phyloP scores from a whole-genome alignment of 441 rosid species.

The Capsella rubella region DNA sequence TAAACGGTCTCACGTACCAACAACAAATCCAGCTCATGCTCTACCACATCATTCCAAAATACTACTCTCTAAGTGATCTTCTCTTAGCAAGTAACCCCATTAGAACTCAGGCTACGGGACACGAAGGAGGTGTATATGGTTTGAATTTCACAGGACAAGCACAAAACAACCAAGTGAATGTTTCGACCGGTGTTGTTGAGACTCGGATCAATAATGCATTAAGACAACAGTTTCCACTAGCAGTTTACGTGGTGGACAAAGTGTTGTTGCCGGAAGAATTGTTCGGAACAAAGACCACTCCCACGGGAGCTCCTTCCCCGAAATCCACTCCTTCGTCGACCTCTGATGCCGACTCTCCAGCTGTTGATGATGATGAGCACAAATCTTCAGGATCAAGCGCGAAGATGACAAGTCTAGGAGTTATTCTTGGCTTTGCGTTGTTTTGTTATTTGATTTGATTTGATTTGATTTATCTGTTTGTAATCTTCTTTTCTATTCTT shows the following conservation, averaged over 20 bases:
- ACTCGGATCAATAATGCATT: slow-evolving; percentile 64
- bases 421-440: slow-evolving; percentile 30
- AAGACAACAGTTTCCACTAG: slow-evolving; percentile 51
- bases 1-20: slow-evolving; percentile 66
- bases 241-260: slow-evolving; percentile 73
- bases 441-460: slow-evolving; percentile 16
- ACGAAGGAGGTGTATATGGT: slow-evolving; percentile 57
- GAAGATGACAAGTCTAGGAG: slow-evolving; percentile 14
- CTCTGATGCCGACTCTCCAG: slow-evolving; percentile 18
- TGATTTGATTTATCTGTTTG: slow-evolving; percentile 24
- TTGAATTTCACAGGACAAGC: slow-evolving; percentile 60
- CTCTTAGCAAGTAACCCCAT: slow-evolving; percentile 76
- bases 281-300: slow-evolving; percentile 55
- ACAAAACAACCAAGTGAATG: slow-evolving; percentile 70
- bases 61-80: slow-evolving; percentile 62
- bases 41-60: slow-evolving; percentile 69
- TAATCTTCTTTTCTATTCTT: slow-evolving; percentile 13
- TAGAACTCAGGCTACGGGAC: slow-evolving; percentile 72
- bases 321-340: neutral
- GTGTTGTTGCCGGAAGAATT: slow-evolving; percentile 71
- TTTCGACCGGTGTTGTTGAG: slow-evolving; percentile 68
- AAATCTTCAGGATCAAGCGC: slow-evolving; percentile 16
- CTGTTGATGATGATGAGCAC: slow-evolving; percentile 1
- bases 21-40: slow-evolving; percentile 73
- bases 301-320: slow-evolving; percentile 63